phyloP scores from a whole-genome alignment of 1,284 basidiomycete genomes.

The Rhodotorula glutinis region DNA sequence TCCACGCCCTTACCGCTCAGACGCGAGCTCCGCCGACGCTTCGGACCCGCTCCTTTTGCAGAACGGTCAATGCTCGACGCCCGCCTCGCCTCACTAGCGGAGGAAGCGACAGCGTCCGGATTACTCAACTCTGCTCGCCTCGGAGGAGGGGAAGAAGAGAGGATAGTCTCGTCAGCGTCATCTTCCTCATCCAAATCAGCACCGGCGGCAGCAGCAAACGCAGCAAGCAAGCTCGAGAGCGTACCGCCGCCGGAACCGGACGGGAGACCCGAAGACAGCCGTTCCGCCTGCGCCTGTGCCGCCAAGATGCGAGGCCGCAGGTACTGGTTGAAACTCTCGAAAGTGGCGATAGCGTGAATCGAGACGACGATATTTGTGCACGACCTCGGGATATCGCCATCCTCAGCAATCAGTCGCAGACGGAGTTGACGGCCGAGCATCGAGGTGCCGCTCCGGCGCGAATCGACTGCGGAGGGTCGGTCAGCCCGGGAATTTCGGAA shows the following conservation, averaged over 20 bases:
- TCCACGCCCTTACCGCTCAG: constrained; percentile 66
- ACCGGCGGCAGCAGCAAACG: constrained; percentile 65
- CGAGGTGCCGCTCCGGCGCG: constrained; percentile 78
- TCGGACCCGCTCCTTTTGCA: constrained; percentile 27
- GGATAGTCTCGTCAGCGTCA: constrained; percentile 9
- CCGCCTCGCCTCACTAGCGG: neutral
- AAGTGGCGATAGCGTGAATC: constrained; percentile 92
- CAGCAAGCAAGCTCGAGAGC: constrained; percentile 83
- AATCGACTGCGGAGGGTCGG: constrained; percentile 55
- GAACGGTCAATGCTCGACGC: constrained; percentile 45
- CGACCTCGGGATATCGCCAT: constrained; percentile 78
- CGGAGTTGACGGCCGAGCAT: constrained; percentile 82
- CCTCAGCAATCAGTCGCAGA: constrained; percentile 78
- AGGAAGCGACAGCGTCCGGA: neutral
- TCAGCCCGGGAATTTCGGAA: neutral
- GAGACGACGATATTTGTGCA: constrained; percentile 87
- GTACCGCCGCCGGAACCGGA: constrained; percentile 52
- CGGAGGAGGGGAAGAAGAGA: constrained; percentile 23
- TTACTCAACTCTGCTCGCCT: constrained; percentile 8
- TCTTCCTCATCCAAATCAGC: constrained; percentile 10
- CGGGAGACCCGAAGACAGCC: constrained; percentile 11
- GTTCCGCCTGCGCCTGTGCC: constrained; percentile 51
- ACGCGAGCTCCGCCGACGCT: constrained; percentile 71
- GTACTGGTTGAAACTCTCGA: constrained; percentile 92
- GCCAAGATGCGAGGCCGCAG: constrained; percentile 84